Base-by-base conservation (phyloP, 768 basidiomycete genomes). In the Cystobasidium onofrii region DNA sequence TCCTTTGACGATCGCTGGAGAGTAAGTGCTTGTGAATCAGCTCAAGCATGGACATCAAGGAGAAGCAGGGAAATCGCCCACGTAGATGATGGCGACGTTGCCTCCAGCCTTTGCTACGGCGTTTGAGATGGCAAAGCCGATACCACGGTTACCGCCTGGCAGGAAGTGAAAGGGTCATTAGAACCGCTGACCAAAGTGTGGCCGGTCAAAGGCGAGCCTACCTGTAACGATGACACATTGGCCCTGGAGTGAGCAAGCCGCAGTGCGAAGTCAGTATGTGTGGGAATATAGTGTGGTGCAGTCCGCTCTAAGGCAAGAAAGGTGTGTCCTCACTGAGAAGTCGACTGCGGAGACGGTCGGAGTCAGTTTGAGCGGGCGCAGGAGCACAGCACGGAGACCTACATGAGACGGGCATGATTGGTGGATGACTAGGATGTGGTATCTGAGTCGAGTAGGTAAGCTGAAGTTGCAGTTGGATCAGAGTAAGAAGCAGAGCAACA, bases 71-170 rank as follows among this genome's bases (percentile, higher is more conserved):
- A 39, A 9, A 33, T 3, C 1, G 61, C 69, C 33, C 20, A 71
- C 36, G 54, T 67, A 73, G 18, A 75, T 33, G 34, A 75, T 43
- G 29, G 74, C 74, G 15, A 76, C 74, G 46, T 75, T 54, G 39
- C 70, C 76, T 23, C 76, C 76, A 7, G 74, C 74, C 71, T 75
- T 67, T 17, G 76, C 76, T 31, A 76, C 25, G 1, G 74, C 70
- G 10, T 64, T 60, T 1, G 70, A 64, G 31, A 69, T 63, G 12
- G 74, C 76, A 52, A 43, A 71, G 23, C 76, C 76, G 64, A 76
- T 76, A 23, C 76, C 76, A 29, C 74, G 31, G 43, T 65, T 67
- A 34, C 36, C 34, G 34, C 63, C 63, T 50, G 18, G 20, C 20
- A 20, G 20, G 18, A 50, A 20, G 46, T 50, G 46, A n/a, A 3